Evolutionary conservation across 2,329 filamentous ascomycete genomes (phyloP), one percentile per base, ranked within the genome.

Genomic region (Epichloe typhina): DNA sequence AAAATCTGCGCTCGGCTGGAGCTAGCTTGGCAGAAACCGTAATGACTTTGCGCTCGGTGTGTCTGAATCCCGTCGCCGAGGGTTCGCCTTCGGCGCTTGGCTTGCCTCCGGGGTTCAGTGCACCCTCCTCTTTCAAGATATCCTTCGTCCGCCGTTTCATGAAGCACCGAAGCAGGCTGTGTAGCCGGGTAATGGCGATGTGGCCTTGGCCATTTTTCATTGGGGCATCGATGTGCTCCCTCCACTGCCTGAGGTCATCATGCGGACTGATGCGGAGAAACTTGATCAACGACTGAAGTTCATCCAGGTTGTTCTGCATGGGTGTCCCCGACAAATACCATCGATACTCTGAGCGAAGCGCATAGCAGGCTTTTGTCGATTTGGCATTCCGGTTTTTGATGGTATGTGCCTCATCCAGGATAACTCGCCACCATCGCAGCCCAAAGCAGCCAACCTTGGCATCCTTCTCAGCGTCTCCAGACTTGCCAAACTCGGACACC

Each of bases 91-190:
- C 72, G 4, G 68, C 67, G 0, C 63, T 66, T 26, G 69, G 72
- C 62, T 88, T 86, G 49, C 84, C 82, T 38, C 86, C 86, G 26
- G 86, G 83, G 53, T 86, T 86, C 17, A 94, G 71, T 1, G 87
- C 88, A 11, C 88, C 87, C 11, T 88, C 88, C 58, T 88, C 77
- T 68, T 93, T 95, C 54, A 98, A 71, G n/a, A 98, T 88, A 21
- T 95, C 89, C 68, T 98, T 98, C 8, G 90, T 97, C 41, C 93
- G 82, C n/a, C 93, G 83, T 72, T 97, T 95, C 93, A 98, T 98
- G 70, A 95, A 95, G 50, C 89, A 91, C 50, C 86, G 84, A 4
- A 98, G 72, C 54, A 95, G 82, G 51, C 85, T 82, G 58, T 95
- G 89, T 35, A 98, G 72, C 43, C 93, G 80, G 47, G 83, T 79